Evolutionary conservation across 768 basidiomycete species (phyloP), one percentile per base, ranked within the genome.

Genomic region (Tylopilus rubrobrunneus): DNA sequence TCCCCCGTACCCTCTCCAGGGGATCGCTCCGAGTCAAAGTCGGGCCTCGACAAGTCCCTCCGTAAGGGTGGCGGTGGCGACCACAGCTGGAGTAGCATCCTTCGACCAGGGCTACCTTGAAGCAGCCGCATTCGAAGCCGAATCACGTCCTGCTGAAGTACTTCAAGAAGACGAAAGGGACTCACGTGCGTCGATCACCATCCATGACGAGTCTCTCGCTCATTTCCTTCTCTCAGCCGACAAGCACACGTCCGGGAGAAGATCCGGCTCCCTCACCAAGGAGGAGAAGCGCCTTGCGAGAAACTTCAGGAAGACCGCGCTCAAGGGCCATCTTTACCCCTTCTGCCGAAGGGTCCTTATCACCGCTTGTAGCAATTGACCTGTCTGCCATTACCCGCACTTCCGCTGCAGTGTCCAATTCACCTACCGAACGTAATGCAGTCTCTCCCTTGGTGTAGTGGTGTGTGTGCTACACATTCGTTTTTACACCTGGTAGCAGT

Each of bases 11-110:
- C 44, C 71, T 89, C 62, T 56, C 78, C 57, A 85, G 81, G 74
- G 74, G 89, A 92, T 73, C 86, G 89, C 64, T 88, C 87, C 15
- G 81, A 85, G 74, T 83, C 85, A 65, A 87, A 85, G 73, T 81
- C 84, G 39, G 92, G 91, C 49, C 77, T 86, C 53, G 83, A 86
- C 77, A 79, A 79, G 63, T 80, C 78, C 61, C 61, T 86, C 53
- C 85, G 84, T 73, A 93, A 93, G 74, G 77, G 81, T 56, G 92
- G 92, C 51, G 84, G 82, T 27, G 92, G 92, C 33, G 76, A 78
- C 8, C 84, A 93, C 73, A 92, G 90, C 74, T 96, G 92, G 92
- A 92, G 92, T 55, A 80, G 78, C 51, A 68, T 89, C 57, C 72
- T 19, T 70, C 3, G 76, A 89, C 62, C 87, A 92, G 73, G 72